These are phyloP conservation scores for Pseudohyphozyma bogoriensis DNA, from an alignment of 768 basidiomycete species.

Conservation along the genomic window DNA sequence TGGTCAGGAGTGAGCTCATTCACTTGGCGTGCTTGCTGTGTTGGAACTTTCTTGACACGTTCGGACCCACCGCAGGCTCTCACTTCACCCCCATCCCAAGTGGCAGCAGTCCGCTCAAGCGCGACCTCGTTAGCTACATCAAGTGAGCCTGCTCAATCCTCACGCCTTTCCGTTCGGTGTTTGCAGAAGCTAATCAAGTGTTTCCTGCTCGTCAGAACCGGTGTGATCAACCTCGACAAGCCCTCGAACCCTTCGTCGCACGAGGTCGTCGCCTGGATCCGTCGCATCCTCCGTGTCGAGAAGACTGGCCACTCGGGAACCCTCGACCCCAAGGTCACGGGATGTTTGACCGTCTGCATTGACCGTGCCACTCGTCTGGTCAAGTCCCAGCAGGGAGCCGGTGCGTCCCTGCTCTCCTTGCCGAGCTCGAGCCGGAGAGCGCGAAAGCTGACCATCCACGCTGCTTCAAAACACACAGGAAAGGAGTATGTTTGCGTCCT, in stretches of 20 bases:
- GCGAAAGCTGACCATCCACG: not conserved
- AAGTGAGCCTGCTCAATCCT: conserved; percentile 51
- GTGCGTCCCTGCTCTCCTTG: conserved; percentile 40
- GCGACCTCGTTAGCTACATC: conserved; percentile 82
- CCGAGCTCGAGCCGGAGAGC: not conserved
- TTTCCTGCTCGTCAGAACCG: conserved; percentile 53
- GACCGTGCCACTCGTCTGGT: conserved; percentile 95
- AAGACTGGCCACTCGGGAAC: conserved; percentile 99
- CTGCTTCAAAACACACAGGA: conserved; percentile 40
- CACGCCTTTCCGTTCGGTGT: not conserved
- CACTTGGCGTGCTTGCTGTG: not conserved
- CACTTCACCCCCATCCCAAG: conserved; percentile 97
- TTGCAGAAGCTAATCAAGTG: not conserved
- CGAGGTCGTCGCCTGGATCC: conserved; percentile 97
- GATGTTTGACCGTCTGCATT: conserved; percentile 96
- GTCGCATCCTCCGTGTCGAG: conserved; percentile 90
- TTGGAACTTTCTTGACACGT: no score
- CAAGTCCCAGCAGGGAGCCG: conserved; percentile 97
- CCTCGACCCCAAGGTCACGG: conserved; percentile 97
- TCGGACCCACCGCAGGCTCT: conserved; percentile 58
- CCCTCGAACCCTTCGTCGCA: conserved; percentile 88
- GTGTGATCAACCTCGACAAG: conserved; percentile 98
- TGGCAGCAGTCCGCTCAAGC: conserved; percentile 87
- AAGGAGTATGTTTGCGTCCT: conserved; percentile 98
- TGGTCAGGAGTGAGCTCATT: conserved; percentile 22